Conservation (phyloP, 495 filamentous ascomycete genomes). For the Penicillium dipodomyicola region DNA sequence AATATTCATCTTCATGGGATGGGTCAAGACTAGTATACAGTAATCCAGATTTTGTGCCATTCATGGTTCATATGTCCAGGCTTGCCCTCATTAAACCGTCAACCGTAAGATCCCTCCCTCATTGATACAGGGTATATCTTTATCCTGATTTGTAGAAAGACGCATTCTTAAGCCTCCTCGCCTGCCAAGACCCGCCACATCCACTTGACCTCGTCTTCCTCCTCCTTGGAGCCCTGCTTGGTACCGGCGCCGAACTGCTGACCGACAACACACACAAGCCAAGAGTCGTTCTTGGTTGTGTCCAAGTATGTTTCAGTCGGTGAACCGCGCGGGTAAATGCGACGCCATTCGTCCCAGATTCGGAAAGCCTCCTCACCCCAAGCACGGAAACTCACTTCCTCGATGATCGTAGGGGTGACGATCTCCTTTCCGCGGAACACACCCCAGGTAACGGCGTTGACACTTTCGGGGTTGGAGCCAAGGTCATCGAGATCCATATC, state of each 20-base stretch:
- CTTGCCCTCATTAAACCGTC: constrained; percentile 6
- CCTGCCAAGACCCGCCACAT: constrained; percentile 44
- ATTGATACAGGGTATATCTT: constrained; percentile 22
- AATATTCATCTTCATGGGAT: constrained; percentile 18
- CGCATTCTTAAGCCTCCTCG: constrained; percentile 18
- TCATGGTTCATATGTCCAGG: constrained; percentile 14
- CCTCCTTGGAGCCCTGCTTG: constrained; percentile 40
- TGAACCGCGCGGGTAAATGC: constrained; percentile 69
- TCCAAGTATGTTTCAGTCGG: constrained; percentile 68
- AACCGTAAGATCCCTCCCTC: not conserved
- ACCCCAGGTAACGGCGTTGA: constrained; percentile 97
- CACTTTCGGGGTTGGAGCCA: constrained; percentile 47
- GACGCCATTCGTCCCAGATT: constrained; percentile 92
- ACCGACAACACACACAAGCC: constrained; percentile 89
- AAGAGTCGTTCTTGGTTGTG: constrained; percentile 61
- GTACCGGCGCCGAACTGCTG: constrained; percentile 65
- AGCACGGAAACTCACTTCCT: constrained; percentile 89
- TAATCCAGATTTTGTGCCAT: constrained; percentile 25
- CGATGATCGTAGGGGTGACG: constrained; percentile 94
- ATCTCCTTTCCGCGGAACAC: constrained; percentile 96
- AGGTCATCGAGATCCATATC: constrained; percentile 39
- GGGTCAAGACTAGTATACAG: constrained; percentile 29
- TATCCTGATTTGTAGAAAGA: not conserved
- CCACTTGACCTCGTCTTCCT: constrained; percentile 44
- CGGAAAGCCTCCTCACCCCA: constrained; percentile 96